Evolutionary conservation across 1,284 basidiomycete species (phyloP).

Genomic region (Sanghuangporus baumii): DNA sequence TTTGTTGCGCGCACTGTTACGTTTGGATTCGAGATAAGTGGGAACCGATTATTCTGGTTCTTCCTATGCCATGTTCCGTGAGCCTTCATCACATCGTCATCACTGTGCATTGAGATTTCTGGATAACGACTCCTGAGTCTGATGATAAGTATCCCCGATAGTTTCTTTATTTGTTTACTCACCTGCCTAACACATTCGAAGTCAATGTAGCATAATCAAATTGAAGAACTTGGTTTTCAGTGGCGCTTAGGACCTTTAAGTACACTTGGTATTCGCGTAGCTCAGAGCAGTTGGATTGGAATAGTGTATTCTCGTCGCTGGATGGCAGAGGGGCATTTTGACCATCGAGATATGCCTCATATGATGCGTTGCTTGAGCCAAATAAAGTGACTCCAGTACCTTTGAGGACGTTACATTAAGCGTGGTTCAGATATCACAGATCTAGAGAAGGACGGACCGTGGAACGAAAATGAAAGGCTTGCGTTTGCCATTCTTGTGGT

Average conservation of each 20-base stretch:
- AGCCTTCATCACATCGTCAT: not conserved
- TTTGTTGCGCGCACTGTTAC: not conserved
- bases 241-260: not conserved
- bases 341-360: not conserved
- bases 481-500: not conserved
- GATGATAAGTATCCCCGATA: not conserved
- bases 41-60: not conserved
- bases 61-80: conserved; percentile 1
- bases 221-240: not conserved
- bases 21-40: not conserved
- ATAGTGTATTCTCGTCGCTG: not conserved
- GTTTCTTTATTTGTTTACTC: not conserved
- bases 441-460: not conserved
- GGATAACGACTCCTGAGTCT: not conserved
- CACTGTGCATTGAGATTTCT: not conserved
- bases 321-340: not conserved
- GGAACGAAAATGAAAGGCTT: not conserved
- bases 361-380: not conserved
- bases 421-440: not conserved
- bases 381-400: not conserved
- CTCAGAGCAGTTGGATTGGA: not conserved
- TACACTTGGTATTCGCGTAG: not conserved
- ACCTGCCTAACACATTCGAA: not conserved
- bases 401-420: not conserved
- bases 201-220: not conserved